Evolutionary conservation across 495 filamentous ascomycete species (phyloP).

Genomic region (Aspergillus nidulans): DNA sequence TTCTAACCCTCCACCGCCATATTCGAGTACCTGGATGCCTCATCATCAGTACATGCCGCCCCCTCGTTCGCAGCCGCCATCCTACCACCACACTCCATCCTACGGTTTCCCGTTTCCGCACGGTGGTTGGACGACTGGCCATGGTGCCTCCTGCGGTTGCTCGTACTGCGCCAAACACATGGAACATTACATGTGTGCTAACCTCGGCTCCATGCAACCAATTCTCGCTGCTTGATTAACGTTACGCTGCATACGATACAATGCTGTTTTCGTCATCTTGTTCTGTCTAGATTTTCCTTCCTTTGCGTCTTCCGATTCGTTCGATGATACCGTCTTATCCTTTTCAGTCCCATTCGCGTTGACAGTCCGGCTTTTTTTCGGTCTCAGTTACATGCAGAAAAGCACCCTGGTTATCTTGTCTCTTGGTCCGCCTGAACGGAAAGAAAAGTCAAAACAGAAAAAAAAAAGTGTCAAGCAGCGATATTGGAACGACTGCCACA

Average conservation of each 20-base stretch:
- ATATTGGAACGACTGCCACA: slow-evolving; percentile 28
- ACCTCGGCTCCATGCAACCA: slow-evolving; percentile 56
- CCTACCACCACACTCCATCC: slow-evolving; percentile 48
- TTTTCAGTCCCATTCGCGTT: slow-evolving; percentile 27
- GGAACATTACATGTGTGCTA: slow-evolving; percentile 60
- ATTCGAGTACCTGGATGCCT: slow-evolving; percentile 38
- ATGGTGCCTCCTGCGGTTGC: slow-evolving; percentile 65
- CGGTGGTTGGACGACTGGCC: slow-evolving; percentile 51
- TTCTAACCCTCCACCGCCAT: slow-evolving; percentile 47
- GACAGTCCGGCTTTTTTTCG: slow-evolving; percentile 24
- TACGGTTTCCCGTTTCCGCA: slow-evolving; percentile 54
- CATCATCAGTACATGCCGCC: slow-evolving; percentile 46
- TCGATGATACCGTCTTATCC: slow-evolving; percentile 40
- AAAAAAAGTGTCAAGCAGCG: slow-evolving; percentile 33
- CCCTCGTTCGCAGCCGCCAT: slow-evolving; percentile 45
- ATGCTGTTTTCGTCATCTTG: slow-evolving; percentile 12
- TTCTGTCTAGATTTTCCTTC: slow-evolving; percentile 30
- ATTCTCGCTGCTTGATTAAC: slow-evolving; percentile 35
- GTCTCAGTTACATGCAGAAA: slow-evolving; percentile 30
- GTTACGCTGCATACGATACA: slow-evolving; percentile 5
- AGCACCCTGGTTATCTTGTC: slow-evolving; percentile 29
- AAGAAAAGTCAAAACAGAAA: slow-evolving; percentile 23
- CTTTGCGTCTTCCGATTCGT: slow-evolving; percentile 22
- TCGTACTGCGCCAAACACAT: slow-evolving; percentile 59
- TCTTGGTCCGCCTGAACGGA: slow-evolving; percentile 11